Evolutionary conservation across 805 yeast species (phyloP), one percentile per base, ranked within the genome.

Genomic region (Ogataea thermomethanolica): DNA sequence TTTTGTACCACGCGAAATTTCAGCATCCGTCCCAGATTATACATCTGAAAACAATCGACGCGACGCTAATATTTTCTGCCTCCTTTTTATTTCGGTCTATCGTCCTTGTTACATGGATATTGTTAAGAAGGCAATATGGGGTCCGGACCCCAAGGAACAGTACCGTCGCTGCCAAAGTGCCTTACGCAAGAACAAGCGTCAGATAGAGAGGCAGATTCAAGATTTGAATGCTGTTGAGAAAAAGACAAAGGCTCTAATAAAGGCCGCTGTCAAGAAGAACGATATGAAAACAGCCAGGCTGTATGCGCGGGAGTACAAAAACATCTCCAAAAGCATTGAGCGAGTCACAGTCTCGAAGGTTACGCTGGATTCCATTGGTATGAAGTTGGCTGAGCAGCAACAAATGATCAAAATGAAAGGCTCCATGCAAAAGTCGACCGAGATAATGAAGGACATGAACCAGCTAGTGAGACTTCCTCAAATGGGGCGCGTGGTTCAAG

Each of bases 91-190:
- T 33, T 24, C 29, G 7, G 28, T 9, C 23, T 27, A 23, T 32
- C 29, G 20, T 14, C 37, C 36, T 26, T 9, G 14, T 20, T 10
- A n/a, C 9, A 91, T 91, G 98, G 88, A 91, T 58, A 83, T 72
- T 59, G 61, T 91, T 25, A 90, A 87, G 66, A 81, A 82, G 58
- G 85, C 90, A 4, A 81, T 91, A 27, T 91, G 95, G 84, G 99
- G 99, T 0, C 97, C 98, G 0, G 96, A 90, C 58, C 96, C 97
- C 29, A 82, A 83, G 55, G 98, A 87, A 55, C 95, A 84, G 55
- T 79, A 77, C 72, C 67, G 93, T 41, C 83, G 79, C 50, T 85
- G 95, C 51, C 90, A 85, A 55, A 70, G 78, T 27, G 71, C 88
- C 14, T 73, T 91, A 29, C 80, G 98, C 43, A 84, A 83, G 64